Evolutionary conservation across 2,329 filamentous ascomycete species (phyloP), one percentile per base, ranked within the genome.

Genomic region (Botryosphaeria dothidea): DNA sequence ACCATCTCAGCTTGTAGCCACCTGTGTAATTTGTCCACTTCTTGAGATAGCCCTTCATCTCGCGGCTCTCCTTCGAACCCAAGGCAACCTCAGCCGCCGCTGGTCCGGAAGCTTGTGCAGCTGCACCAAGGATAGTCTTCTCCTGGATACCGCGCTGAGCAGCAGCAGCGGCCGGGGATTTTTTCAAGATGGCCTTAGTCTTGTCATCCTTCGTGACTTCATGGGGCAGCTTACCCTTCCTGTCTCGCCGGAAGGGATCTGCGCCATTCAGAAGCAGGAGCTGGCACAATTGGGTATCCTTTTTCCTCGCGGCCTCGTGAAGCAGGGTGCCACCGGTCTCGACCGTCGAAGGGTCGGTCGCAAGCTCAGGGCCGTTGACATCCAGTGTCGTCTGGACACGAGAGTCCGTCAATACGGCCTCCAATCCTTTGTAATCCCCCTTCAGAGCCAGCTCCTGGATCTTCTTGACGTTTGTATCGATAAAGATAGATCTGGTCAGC

Each of bases 21-120:
- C 92, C 93, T 23, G 94, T 93, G 76, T 99, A 99, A 76, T 99
- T 99, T 54, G 95, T 99, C 95, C 95, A 99, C 78, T 99, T 99
- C 81, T 97, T 98, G 65, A 99, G 83, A 76, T 98, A 99, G 6
- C 95, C 95, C 81, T 96, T 97, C 92, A 99, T 98, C 79, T 98
- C 94, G 54, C 93, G 86, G 19, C 92, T 91, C 74, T 99, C 95
- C 69, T 94, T 93, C 17, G 91, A 90, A 27, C 90, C 91, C 66
- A 86, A 78, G 17, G 83, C 81, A 56, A 77, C 77, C 41, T 88
- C 86, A 1, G 77, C 78, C n/a, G 86, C 82, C 69, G 91, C 86
- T 9, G 84, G 82, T 17, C 88, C 82, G 1, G 81, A 78, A 27
- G 86, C 82, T 8, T 83, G 80, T 5, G 83, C 84, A 67, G 75